Base-by-base conservation (phyloP, 192 early-diverging fungal species). In the Entomortierella beljakovae region DNA sequence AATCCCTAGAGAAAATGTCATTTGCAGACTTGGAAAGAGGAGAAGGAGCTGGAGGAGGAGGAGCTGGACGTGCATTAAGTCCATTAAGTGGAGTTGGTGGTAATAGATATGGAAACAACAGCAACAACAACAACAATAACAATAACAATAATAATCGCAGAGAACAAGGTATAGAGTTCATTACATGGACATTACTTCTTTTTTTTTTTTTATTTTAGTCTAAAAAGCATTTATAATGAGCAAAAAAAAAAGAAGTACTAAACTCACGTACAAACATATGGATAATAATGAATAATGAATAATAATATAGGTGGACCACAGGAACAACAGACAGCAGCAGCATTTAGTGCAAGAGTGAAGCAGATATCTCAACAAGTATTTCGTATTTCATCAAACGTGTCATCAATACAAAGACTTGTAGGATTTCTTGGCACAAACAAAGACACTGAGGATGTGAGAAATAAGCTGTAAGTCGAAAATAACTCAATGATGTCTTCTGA, bases 351-450 rank as follows among this genome's bases (percentile, higher is more conserved):
- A 11, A 55, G 35, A 18, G 35, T 65, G 31, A 91, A 93, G 35
- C 84, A 88, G 58, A 86, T 94, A 13, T 96, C 95, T 15, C 92
- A 94, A 64, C 87, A 93, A 67, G 88, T 98, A 34, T 97, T 96
- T 80, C 85, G 86, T 40, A 94, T 98, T 61, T 95, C 94, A 51
- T 89, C 87, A 65, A 94, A 92, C 77, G 93, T 95, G 31, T 92
- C 92, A 11, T 89, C 88, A 65, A 95, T 97, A 49, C 90, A 96
- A 20, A 87, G 90, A 16, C 83, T 94, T 0, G 91, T 97, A 13
- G 81, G 80, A 18, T 89, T 89, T 66, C 84, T 97, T 61, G 94
- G 95, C 37, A 91, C 92, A 2, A 63, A 83, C 40, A 89, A 89
- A 63, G 96, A 98, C 70, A 93, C 92, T 13, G 57, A 84, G 18